A percentile compares a stretch with the other conserved stretches of the same genome.
Conservation (phyloP, 208 protist species). For the Novymonas esmeraldas region DNA sequence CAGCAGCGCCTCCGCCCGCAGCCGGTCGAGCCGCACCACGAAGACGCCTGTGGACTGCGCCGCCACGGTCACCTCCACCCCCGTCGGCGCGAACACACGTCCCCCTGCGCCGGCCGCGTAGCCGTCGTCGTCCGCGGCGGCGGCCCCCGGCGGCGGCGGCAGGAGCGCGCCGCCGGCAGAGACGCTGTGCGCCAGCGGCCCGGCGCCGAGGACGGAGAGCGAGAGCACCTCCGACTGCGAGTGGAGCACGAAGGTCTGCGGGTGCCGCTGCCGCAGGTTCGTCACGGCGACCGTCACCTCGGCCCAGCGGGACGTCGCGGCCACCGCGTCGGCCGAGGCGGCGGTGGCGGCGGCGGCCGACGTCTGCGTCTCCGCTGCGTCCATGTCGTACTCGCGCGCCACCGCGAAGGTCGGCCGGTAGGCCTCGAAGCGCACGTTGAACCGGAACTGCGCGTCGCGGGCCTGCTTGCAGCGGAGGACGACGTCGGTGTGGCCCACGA, state of each 20-base stretch:
- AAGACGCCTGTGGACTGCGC: constrained; percentile 49
- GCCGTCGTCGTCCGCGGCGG: constrained; percentile 7
- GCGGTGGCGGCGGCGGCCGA: background rate
- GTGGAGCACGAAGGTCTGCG: constrained; percentile 40
- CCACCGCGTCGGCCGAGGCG: background rate
- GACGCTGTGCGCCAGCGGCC: background rate
- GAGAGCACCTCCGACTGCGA: constrained; percentile 44
- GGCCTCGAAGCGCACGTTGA: constrained; percentile 64
- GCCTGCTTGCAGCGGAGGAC: constrained; percentile 88
- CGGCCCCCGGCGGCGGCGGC: background rate
- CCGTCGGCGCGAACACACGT: background rate
- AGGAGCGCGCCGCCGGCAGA: constrained; percentile 15
- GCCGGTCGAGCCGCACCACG: constrained; percentile 66
- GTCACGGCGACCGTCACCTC: constrained; percentile 27
- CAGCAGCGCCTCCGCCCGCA: constrained; percentile 59
- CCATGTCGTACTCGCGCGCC: constrained; percentile 39
- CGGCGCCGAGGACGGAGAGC: constrained; percentile 11
- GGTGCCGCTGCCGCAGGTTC: constrained; percentile 25
- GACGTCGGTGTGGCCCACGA: constrained; percentile 70
- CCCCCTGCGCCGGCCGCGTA: background rate
- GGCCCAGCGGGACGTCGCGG: constrained; percentile 15
- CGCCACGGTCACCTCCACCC: constrained; percentile 35
- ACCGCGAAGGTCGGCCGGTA: constrained; percentile 71
- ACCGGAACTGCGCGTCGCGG: constrained; percentile 75
- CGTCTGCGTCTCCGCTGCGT: constrained; percentile 17